Conservation (phyloP, 2,329 filamentous ascomycete genomes). For the Amphichorda felina region DNA sequence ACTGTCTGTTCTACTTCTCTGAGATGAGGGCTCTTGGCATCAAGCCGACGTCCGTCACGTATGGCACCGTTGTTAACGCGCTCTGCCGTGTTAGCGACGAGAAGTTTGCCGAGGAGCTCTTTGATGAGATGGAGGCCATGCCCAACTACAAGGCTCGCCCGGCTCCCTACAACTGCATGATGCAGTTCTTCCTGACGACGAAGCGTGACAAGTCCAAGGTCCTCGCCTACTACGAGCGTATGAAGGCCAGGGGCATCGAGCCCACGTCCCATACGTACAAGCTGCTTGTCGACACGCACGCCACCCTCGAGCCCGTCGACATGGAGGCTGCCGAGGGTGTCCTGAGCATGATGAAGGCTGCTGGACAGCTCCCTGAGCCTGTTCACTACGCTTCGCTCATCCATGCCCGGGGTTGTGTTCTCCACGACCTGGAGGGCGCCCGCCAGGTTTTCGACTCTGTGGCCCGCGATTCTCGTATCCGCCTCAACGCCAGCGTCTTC, state of each 20-base stretch:
- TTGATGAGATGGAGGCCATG: slow-evolving; percentile 98
- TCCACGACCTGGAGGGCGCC: slow-evolving; percentile 82
- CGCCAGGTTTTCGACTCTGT: slow-evolving; percentile 74
- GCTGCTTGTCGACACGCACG: slow-evolving; percentile 88
- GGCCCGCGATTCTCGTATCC: slow-evolving; percentile 52
- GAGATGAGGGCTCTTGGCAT: slow-evolving; percentile 93
- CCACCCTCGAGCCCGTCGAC: slow-evolving; percentile 82
- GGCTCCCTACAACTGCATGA: slow-evolving; percentile 97
- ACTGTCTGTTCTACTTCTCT: slow-evolving; percentile 94
- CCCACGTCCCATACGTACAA: slow-evolving; percentile 97
- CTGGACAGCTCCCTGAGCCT: slow-evolving; percentile 70
- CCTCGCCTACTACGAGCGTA: slow-evolving; percentile 86
- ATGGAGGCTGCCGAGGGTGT: slow-evolving; percentile 81
- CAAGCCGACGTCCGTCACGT: slow-evolving; percentile 93
- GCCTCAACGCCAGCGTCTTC: slow-evolving; percentile 76
- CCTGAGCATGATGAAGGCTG: slow-evolving; percentile 62
- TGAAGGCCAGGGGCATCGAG: slow-evolving; percentile 75
- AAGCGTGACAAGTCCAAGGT: slow-evolving; percentile 95
- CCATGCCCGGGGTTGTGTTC: slow-evolving; percentile 87
- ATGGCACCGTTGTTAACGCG: slow-evolving; percentile 96
- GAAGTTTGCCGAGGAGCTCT: slow-evolving; percentile 93
- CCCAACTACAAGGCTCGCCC: slow-evolving; percentile 97
- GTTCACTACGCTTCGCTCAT: slow-evolving; percentile 95
- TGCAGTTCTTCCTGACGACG: slow-evolving; percentile 97
- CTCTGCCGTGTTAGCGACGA: slow-evolving; percentile 95